Evolutionary conservation across 2,329 filamentous ascomycete species (phyloP).

Genomic region (Pleomassaria siparia): DNA sequence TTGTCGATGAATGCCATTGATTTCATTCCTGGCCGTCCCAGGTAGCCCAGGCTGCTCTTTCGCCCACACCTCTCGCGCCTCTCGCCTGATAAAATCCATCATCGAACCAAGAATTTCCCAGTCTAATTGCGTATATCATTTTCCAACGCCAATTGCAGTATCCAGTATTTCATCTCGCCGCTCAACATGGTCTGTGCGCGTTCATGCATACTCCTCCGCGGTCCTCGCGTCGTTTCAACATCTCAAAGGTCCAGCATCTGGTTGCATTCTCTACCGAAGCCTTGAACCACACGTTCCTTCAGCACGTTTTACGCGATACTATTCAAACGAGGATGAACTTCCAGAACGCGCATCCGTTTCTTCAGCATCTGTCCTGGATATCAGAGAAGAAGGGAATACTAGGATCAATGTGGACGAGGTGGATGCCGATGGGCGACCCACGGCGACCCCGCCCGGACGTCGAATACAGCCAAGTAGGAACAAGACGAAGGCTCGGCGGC

Average conservation of each 20-base stretch:
- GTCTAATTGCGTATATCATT: background rate
- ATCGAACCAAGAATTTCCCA: background rate
- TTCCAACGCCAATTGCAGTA: background rate
- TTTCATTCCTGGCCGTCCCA: slow-evolving; percentile 32
- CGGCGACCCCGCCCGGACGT: background rate
- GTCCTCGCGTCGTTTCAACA: background rate
- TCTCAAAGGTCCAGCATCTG: background rate
- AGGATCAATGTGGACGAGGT: background rate
- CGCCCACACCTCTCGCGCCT: slow-evolving; percentile 15
- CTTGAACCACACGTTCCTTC: background rate
- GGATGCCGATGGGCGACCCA: background rate
- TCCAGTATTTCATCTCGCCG: background rate
- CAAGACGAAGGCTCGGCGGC: slow-evolving; percentile 20
- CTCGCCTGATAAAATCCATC: slow-evolving; percentile 14
- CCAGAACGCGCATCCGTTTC: background rate
- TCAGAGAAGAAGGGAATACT: background rate
- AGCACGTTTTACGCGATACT: background rate
- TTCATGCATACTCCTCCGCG: background rate
- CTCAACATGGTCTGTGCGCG: background rate
- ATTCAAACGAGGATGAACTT: background rate
- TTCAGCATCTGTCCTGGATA: background rate
- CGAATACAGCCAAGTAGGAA: background rate
- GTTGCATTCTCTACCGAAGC: background rate
- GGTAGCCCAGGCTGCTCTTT: slow-evolving; percentile 32
- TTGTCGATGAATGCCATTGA: slow-evolving; percentile 42